These are phyloP conservation scores for Nicotiana noctiflora DNA, from an alignment of 257 asterid genomes.

Conservation along the genomic window DNA sequence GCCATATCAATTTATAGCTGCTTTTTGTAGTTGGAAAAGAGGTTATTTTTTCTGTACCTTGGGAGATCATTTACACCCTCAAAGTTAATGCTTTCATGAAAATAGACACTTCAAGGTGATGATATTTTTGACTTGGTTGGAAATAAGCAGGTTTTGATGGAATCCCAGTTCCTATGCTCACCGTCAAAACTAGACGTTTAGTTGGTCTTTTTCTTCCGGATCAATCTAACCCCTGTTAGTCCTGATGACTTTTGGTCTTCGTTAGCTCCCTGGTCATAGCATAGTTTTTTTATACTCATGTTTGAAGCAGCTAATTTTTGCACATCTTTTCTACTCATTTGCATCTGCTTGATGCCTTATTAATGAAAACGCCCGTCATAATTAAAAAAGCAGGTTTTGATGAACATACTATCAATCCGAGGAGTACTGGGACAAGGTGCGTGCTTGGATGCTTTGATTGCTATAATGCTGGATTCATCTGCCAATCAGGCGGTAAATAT, in stretches of 20 bases:
- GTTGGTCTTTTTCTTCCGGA: too few relatives aligned
- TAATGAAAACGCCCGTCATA: too few relatives aligned
- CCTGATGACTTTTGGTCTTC: too few relatives aligned
- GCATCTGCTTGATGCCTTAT: too few relatives aligned
- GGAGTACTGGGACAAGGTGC: slow-evolving; percentile 95
- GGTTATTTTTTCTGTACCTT: not conserved
- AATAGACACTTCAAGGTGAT: slow-evolving; percentile 6
- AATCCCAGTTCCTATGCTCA: too few relatives aligned
- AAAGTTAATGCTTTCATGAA: not conserved
- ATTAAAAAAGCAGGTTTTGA: slow-evolving; percentile 7
- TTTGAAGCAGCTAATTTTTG: too few relatives aligned
- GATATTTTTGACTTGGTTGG: slow-evolving; percentile 13
- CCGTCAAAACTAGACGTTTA: too few relatives aligned
- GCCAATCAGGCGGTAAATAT: slow-evolving; percentile 77
- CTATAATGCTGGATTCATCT: slow-evolving; percentile 89
- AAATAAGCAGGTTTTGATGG: slow-evolving; percentile 38
- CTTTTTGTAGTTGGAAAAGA: not conserved
- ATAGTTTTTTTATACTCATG: too few relatives aligned
- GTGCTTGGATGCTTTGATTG: slow-evolving; percentile 78
- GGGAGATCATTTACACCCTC: not conserved
- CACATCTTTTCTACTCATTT: too few relatives aligned
- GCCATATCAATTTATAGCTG: not conserved
- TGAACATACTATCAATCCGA: slow-evolving; percentile 73
- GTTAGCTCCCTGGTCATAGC: too few relatives aligned
- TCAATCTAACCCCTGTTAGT: too few relatives aligned